phyloP scores from a whole-genome alignment of 2,329 filamentous ascomycete genomes.

The Ophiostoma triangulosporum region DNA sequence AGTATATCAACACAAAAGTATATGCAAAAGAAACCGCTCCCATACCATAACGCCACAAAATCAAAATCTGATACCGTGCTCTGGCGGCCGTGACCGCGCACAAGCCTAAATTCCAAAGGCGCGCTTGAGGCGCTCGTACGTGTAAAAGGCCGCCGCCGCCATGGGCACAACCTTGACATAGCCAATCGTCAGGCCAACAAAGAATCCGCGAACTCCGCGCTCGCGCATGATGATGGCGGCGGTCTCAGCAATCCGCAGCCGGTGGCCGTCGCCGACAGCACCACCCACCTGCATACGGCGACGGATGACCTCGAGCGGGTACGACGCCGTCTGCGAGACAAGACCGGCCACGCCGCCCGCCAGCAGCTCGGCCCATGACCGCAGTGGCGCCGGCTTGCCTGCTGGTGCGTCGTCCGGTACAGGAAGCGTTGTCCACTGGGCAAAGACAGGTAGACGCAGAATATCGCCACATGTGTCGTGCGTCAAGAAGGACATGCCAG shows the following conservation, averaged over 20 bases:
- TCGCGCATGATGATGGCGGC: conserved; percentile 61
- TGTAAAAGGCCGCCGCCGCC: conserved; percentile 57
- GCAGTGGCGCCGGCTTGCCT: conserved; percentile 57
- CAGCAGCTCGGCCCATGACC: conserved; percentile 73
- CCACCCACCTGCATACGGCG: conserved; percentile 93
- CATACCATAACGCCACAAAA: not conserved
- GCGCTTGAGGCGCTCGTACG: conserved; percentile 50
- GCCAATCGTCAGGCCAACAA: conserved; percentile 83
- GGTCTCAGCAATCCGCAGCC: conserved; percentile 68
- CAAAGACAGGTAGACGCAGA: conserved; percentile 54
- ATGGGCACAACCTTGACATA: conserved; percentile 91
- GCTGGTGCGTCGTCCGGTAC: conserved; percentile 34
- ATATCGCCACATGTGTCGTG: conserved; percentile 84
- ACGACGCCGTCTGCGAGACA: conserved; percentile 82
- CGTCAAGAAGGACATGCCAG: conserved; percentile 86
- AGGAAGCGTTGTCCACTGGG: conserved; percentile 62
- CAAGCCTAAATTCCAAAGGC: conserved; percentile 42
- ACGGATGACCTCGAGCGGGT: conserved; percentile 85
- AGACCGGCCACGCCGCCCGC: conserved; percentile 78
- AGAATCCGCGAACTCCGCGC: conserved; percentile 70
- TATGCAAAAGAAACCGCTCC: not conserved
- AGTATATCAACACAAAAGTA: not conserved
- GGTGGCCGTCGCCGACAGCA: conserved; percentile 78
- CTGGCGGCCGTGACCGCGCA: not conserved
- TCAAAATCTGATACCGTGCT: not conserved